A percentile compares a stretch with the other conserved stretches of the same genome.
These are phyloP conservation scores for Fagopyrum esculentum DNA, from an alignment of 148 eudicot species.

Conservation along the genomic window DNA sequence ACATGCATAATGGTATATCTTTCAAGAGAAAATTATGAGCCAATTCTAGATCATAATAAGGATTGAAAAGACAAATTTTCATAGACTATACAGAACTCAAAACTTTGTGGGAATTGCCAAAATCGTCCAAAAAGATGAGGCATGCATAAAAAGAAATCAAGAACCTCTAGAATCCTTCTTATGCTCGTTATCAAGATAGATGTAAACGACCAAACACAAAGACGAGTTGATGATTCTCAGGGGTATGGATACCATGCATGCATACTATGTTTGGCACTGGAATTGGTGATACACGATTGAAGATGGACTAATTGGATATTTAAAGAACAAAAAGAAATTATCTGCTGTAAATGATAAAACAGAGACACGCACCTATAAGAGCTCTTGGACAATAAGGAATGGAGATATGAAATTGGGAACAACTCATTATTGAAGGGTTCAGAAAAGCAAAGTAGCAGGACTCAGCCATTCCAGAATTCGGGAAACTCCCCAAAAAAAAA, in stretches of 20 bases:
- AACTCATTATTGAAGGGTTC: no score
- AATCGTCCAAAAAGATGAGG: neutral
- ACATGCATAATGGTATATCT: neutral
- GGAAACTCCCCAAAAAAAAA: neutral
- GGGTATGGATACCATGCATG: no score
- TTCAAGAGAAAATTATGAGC: neutral
- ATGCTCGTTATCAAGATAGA: neutral
- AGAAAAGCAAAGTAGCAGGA: neutral
- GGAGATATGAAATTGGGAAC: no score
- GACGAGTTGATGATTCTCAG: neutral
- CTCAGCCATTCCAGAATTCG: neutral
- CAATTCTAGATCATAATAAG: neutral
- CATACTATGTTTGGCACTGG: no score
- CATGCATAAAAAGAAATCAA: neutral
- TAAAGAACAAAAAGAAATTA: no score
- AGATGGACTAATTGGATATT: no score
- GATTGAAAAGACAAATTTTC: neutral
- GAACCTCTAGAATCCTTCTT: neutral
- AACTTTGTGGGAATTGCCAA: neutral
- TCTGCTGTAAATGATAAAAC: no score
- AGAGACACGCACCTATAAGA: no score
- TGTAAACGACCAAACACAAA: neutral
- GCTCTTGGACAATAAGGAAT: no score
- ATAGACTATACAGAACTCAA: neutral
- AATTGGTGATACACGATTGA: no score